Evolutionary conservation across 345 rosid genomes (phyloP).

Genomic region (Salix purpurea): DNA sequence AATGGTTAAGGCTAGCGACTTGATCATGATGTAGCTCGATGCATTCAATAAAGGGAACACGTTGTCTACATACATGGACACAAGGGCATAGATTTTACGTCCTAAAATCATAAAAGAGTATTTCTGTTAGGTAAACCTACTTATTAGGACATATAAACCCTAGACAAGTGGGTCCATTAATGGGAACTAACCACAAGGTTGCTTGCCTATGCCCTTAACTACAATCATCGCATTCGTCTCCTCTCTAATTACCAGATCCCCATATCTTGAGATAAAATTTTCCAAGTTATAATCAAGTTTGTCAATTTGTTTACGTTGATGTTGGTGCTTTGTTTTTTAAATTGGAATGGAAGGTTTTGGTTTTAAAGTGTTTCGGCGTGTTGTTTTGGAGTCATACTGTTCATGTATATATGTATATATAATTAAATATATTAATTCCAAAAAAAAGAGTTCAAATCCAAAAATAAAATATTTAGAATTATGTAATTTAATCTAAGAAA

Average conservation of each 20-base stretch:
- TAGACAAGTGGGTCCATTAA: slow-evolving; percentile 30
- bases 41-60: slow-evolving; percentile 70
- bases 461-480: too few relatives aligned
- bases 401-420: too few relatives aligned
- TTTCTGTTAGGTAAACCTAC: slow-evolving; percentile 57
- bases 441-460: too few relatives aligned
- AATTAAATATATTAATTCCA: too few relatives aligned
- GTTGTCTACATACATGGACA: slow-evolving; percentile 46
- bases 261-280: background rate
- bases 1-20: slow-evolving; percentile 6
- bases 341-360: too few relatives aligned
- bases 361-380: too few relatives aligned
- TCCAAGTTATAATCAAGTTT: too few relatives aligned
- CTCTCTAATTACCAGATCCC: slow-evolving; percentile 13
- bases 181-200: background rate
- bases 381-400: too few relatives aligned
- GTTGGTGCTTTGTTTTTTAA: too few relatives aligned
- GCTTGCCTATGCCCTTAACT: slow-evolving; percentile 22
- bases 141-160: slow-evolving; percentile 26
- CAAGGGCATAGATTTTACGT: slow-evolving; percentile 34
- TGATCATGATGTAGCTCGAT: slow-evolving; percentile 27
- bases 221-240: slow-evolving; percentile 31
- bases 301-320: too few relatives aligned
- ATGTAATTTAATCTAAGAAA: too few relatives aligned
- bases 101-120: slow-evolving; percentile 23